Conservation (phyloP, 108 stramenopile genomes). For the Seminavis robusta region DNA sequence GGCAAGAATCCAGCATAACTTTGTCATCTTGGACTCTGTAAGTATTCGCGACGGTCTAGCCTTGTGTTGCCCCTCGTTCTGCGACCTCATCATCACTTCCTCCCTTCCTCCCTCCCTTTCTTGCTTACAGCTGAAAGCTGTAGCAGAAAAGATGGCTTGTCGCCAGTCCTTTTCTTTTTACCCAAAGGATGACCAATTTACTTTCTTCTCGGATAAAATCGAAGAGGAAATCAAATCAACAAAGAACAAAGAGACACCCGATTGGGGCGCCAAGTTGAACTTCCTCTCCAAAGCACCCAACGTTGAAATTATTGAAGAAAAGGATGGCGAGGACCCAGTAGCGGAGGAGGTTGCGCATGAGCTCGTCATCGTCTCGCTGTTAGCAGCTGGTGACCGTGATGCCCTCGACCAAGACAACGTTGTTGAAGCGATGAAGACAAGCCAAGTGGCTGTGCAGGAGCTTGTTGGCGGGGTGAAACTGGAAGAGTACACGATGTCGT, state of each 20-base stretch:
- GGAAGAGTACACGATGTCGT: constrained; percentile 75
- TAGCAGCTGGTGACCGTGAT: constrained; percentile 44
- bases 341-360: constrained; percentile 35
- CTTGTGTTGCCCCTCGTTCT: neutral
- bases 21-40: constrained; percentile 81
- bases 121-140: constrained; percentile 51
- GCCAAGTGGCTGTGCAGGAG: constrained; percentile 33
- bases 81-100: neutral
- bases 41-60: too few relatives aligned
- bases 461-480: constrained; percentile 61
- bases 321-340: neutral
- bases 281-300: constrained; percentile 15
- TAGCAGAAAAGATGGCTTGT: constrained; percentile 83
- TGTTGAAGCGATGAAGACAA: constrained; percentile 30
- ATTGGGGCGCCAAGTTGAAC: constrained; percentile 35
- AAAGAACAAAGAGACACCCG: constrained; percentile 13
- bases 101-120: neutral
- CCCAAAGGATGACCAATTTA: constrained; percentile 67
- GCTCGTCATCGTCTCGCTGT: constrained; percentile 34
- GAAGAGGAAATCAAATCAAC: constrained; percentile 29
- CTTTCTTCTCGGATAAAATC: constrained; percentile 53
- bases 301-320: neutral
- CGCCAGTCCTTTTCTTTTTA: constrained; percentile 60
- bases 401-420: constrained; percentile 19
- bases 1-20: constrained; percentile 37